Base-by-base conservation (phyloP, 75 land plant genomes). In the Chamaecyparis obtusa region DNA sequence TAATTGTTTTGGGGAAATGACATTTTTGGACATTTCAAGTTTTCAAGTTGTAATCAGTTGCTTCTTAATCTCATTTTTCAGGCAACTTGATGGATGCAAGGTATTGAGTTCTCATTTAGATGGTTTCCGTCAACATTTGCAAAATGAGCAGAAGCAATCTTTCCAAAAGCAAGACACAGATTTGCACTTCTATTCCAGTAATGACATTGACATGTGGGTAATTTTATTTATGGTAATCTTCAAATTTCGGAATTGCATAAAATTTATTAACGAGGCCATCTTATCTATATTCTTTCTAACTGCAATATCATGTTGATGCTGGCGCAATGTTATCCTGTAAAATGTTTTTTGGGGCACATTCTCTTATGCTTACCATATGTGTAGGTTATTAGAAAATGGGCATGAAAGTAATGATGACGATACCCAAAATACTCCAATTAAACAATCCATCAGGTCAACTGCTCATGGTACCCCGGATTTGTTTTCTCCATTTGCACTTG, bases 191-290 rank as follows among this genome's bases (percentile, higher is more conserved):
- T 98, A 96, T 89, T 93, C 96, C 32, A 91, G 90, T 51, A 93
- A 93, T 85, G 96, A 98, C 87, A 88, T 98, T 54, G 95, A 95
- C 88, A 92, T 91, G 99, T 98, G 83, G 89, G 93, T 57, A 48
- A 33, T 41, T 71, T 35, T 86, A 36, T 57, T 46, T 87, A 48
- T 60, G 13, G 16, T 86, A 16, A 32, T 32, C 43, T 86, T 32
- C 33, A 16, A 35, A 71, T 48, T 88, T 57, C 13, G 33, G 10
- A 43, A 1, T 48, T 17, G 17, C 64, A 84, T 54, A 21, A 30
- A 54, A 84, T 46, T 84, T 4, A 46, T 83, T 32, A 9, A 24
- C 16, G 5, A 24, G n/a, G 21, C 21, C 24, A 64, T 5, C 1
- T 64, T 24, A 24, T 64, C 24, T 24, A 60, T 19, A 5, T 64